These are phyloP conservation scores for Rhodosporidiobolus sp. DNA, from an alignment of 768 basidiomycete genomes.

Conservation along the genomic window DNA sequence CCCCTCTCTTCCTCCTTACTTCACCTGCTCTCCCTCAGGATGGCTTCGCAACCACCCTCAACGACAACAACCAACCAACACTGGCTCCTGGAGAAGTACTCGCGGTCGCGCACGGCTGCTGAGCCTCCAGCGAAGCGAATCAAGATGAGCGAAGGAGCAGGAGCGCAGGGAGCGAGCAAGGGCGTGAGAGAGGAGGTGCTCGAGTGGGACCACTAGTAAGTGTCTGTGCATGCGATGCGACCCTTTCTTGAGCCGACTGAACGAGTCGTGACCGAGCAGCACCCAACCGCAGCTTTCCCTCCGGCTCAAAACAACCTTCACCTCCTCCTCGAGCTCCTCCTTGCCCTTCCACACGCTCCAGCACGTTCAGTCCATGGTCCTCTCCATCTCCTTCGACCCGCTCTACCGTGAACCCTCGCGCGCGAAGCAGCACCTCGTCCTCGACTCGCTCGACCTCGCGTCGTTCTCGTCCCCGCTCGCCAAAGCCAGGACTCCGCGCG, in stretches of 20 bases:
- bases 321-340: neutral
- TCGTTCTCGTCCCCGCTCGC: constrained; percentile 11
- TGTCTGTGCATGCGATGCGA: too few species aligned
- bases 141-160: neutral
- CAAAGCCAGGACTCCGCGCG: neutral
- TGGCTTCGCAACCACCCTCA: neutral
- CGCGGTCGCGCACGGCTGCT: constrained; percentile 4
- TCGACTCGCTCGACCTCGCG: constrained; percentile 28
- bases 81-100: constrained; percentile 29
- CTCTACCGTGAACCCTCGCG: constrained; percentile 10
- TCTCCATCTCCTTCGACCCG: constrained; percentile 24
- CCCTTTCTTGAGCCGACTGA: neutral
- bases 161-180: neutral
- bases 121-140: neutral
- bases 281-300: constrained; percentile 23
- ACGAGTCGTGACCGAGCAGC: neutral
- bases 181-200: neutral
- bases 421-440: constrained; percentile 7
- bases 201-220: constrained; percentile 34
- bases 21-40: too few species aligned
- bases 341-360: neutral
- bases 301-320: constrained; percentile 18
- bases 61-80: constrained; percentile 14
- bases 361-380: constrained; percentile 10
- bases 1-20: too few species aligned